These are phyloP conservation scores for Ambrosia hybrid DNA, from an alignment of 140 eudicot species.

Conservation along the genomic window DNA sequence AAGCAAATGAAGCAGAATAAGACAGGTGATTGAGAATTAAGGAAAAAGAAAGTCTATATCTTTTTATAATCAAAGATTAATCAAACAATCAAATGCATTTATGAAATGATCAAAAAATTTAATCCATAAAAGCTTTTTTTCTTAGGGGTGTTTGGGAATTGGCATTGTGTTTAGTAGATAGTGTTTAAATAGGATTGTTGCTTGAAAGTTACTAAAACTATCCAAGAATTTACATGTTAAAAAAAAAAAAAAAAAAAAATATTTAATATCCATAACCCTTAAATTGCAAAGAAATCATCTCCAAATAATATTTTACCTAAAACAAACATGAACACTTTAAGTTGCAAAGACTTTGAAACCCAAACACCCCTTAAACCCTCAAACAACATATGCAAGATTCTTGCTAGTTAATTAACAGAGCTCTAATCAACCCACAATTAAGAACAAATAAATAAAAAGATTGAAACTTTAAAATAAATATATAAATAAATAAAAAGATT, in stretches of 20 bases:
- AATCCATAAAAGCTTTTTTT: not conserved
- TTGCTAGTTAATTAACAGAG: not conserved
- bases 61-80: not conserved
- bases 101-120: not conserved
- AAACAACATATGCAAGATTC: too few relatives aligned
- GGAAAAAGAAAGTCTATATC: not conserved
- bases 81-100: not conserved
- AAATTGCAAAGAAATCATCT: not conserved
- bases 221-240: not conserved
- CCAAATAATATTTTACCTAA: not conserved
- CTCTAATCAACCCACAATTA: conserved; percentile 14
- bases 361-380: conserved; percentile 2
- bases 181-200: not conserved
- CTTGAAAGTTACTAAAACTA: not conserved
- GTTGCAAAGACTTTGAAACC: not conserved
- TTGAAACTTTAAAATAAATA: conserved; percentile 2
- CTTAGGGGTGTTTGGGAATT: not conserved
- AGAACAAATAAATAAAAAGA: conserved; percentile 9
- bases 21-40: not conserved
- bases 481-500: not conserved
- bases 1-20: not conserved
- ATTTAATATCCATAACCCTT: not conserved
- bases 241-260: too few relatives aligned
- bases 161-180: conserved; percentile 2
- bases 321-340: not conserved